Evolutionary conservation across 2,329 filamentous ascomycete species (phyloP).

Genomic region (Botrytis squamosa): DNA sequence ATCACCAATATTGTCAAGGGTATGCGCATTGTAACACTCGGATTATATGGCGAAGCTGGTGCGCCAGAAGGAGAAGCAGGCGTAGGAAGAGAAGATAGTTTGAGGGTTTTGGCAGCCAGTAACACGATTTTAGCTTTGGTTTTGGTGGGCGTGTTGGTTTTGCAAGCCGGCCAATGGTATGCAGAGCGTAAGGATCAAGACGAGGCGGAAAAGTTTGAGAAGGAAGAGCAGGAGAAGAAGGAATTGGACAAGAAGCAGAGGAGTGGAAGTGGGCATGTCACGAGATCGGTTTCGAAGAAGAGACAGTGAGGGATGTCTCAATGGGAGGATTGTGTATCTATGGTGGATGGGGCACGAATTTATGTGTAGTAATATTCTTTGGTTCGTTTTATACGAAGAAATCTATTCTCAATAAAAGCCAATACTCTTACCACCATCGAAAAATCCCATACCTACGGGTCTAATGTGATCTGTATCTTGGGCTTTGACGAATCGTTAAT

Average conservation of each 20-base stretch:
- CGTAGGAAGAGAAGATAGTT: slow-evolving; percentile 80
- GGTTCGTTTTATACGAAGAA: slow-evolving; percentile 2
- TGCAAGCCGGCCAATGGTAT: slow-evolving; percentile 98
- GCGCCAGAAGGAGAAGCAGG: slow-evolving; percentile 59
- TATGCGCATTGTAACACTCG: slow-evolving; percentile 75
- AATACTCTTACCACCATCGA: background rate
- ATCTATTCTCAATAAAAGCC: background rate
- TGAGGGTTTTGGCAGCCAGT: slow-evolving; percentile 88
- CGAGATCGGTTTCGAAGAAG: slow-evolving; percentile 39
- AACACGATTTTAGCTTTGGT: slow-evolving; percentile 96
- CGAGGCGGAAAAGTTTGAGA: slow-evolving; percentile 67
- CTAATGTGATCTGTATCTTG: background rate
- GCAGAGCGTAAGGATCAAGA: slow-evolving; percentile 89
- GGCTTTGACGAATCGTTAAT: background rate
- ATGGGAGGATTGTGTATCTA: background rate
- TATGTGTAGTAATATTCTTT: slow-evolving; percentile 10
- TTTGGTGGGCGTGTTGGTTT: slow-evolving; percentile 82
- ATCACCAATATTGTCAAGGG: slow-evolving; percentile 96
- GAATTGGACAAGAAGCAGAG: slow-evolving; percentile 40
- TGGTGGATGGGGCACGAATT: background rate
- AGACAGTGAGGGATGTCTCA: slow-evolving; percentile 34
- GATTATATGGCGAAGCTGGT: slow-evolving; percentile 49
- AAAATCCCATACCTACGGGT: background rate
- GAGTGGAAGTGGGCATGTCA: slow-evolving; percentile 26
- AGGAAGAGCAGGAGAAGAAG: slow-evolving; percentile 50